Base-by-base conservation (phyloP, 139 green algal genomes). In the Trebouxia sp. region DNA sequence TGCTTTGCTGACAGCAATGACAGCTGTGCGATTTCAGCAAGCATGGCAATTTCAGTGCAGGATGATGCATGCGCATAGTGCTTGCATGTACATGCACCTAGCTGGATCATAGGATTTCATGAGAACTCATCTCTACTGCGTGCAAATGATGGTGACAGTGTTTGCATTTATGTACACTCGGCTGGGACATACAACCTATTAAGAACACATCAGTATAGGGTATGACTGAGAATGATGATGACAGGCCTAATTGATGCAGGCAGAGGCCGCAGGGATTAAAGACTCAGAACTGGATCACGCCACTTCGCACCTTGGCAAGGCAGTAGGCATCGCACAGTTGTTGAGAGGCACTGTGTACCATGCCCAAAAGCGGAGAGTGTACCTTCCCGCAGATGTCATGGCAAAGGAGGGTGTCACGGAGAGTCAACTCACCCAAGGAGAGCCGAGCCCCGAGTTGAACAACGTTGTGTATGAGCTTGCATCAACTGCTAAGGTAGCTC, bases 291-390 rank as follows among this genome's bases (percentile, higher is more conserved):
- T 90, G 1, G 91, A 97, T 53, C 89, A 94, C 53, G 92, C 91
- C 1, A 90, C 91, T 1, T 92, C 87, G 0, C 91, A 96, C 75
- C 58, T 97, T 43, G 93, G 93, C 41, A 94, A 94, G 75, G 92
- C 93, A 7, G 79, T 91, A 9, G 93, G 91, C 66, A 81, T 97
- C 2, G 70, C 87, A 0, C 84, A 86, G 5, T 78, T 96, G 45
- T 87, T 97, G 47, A 66, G 88, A 0, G 92, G 92, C 35, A 93
- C 87, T 1, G 69, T 85, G 8, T 83, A 88, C 75, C 88, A 92
- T 53, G 92, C 87, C 3, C 65, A 69, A 0, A 48, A 38, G 42
- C 43, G 76, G 24, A 58, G 75, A 11, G 55, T 48, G 14, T 85
- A 85, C 62, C 43, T 88, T 38, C 86, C 83, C 2, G 45, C 32